Base-by-base conservation (phyloP, 768 basidiomycete species). In the Phanerochaete carnosa region DNA sequence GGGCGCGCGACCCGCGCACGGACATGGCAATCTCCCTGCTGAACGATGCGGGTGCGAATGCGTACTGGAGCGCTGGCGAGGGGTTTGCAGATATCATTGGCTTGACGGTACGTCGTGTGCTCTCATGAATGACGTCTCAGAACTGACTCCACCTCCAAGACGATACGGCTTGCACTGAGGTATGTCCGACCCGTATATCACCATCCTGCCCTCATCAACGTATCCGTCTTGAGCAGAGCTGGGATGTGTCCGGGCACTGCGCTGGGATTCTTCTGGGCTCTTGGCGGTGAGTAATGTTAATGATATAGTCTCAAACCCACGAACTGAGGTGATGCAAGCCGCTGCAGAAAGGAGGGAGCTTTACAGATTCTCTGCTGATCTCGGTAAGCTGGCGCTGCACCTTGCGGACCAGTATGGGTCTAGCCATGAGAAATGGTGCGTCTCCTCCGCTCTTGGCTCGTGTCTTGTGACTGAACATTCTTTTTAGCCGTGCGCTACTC, bases 161-260 rank as follows among this genome's bases (percentile, higher is more conserved):
- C 83, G 1, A 83, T 90, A 55, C 82, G 87, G 70, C 64, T 88
- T 35, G 84, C 87, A 22, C 70, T 89, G 45, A 75, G 84, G 87
- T 87, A 69, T 43, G 72, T 64, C 9, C 1, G 23, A 35, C 35
- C 29, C 26, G 22, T 16, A 32, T 35, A 35, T 35, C 8, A 35
- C 8, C 15, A 35, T 35, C 2, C 29, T 49, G 37, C n/a, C 19
- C 50, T 22, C 30, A 29, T 47, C 23, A 43, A 28, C 50, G n/a
- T 51, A 7, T 52, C 3, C 61, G 13, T n/a, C 22, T 55, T 47
- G 33, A 35, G 56, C 53, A 89, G 86, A 28, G 82, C 80, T 57
- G 89, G 88, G 5, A 86, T 91, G 77, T 80, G 85, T 7, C 81
- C 87, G 16, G 87, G 87, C 4, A 85, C 86, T 8, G 83, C 86